Conservation (phyloP, 1,284 basidiomycete genomes). For the Cutaneotrichosporon cutaneum region DNA sequence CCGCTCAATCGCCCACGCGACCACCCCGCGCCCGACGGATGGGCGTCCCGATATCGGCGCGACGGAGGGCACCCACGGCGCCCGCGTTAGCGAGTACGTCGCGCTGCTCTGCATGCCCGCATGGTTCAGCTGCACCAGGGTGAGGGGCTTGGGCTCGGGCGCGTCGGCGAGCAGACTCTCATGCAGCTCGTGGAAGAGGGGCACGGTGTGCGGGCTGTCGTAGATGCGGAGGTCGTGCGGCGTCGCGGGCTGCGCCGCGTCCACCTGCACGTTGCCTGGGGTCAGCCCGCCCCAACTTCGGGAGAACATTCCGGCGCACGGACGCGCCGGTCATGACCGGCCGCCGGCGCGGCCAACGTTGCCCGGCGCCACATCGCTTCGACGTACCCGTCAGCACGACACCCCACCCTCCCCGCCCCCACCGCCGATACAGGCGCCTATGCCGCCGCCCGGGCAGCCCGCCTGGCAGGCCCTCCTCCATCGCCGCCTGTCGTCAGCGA, state of each 20-base stretch:
- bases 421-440: slow-evolving; percentile 67
- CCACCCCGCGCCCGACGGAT: slow-evolving; percentile 38
- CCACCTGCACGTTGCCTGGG: slow-evolving; percentile 76
- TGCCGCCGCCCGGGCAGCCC: slow-evolving; percentile 69
- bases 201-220: slow-evolving; percentile 38
- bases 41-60: slow-evolving; percentile 69
- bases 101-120: slow-evolving; percentile 77
- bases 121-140: slow-evolving; percentile 77
- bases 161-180: slow-evolving; percentile 57
- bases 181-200: slow-evolving; percentile 61
- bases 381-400: slow-evolving; percentile 73
- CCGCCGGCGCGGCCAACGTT: background rate
- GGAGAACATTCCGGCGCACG: too few relatives aligned
- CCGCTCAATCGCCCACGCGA: slow-evolving; percentile 57
- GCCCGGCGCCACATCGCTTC: background rate
- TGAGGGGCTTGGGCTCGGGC: slow-evolving; percentile 34
- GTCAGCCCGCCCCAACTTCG: too few relatives aligned
- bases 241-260: slow-evolving; percentile 67
- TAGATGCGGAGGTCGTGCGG: slow-evolving; percentile 77
- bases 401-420: slow-evolving; percentile 79
- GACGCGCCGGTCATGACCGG: background rate
- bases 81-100: slow-evolving; percentile 40
- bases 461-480: slow-evolving; percentile 80
- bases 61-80: slow-evolving; percentile 58
- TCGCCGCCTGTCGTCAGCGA: slow-evolving; percentile 61